These are phyloP conservation scores for Globisporangium acanthophoron DNA, from an alignment of 352 stramenopile genomes.

Conservation along the genomic window DNA sequence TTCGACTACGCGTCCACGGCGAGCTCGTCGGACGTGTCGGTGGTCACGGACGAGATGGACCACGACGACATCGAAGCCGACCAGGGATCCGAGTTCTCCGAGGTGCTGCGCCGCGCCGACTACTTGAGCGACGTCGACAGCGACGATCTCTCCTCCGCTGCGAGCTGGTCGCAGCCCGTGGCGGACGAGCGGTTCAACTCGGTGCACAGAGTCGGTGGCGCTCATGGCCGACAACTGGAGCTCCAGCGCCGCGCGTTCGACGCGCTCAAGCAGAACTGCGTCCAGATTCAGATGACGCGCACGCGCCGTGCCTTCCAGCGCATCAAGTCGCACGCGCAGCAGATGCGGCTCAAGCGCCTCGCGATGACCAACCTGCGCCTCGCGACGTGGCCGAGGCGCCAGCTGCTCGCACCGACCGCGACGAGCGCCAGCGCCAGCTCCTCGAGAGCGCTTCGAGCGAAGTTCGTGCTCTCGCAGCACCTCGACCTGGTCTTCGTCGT, in stretches of 20 bases:
- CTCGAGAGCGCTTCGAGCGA: not conserved
- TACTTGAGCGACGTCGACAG: constrained; percentile 26
- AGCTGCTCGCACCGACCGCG: not conserved
- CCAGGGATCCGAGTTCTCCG: constrained; percentile 52
- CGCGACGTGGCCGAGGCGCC: not conserved
- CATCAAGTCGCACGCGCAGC: constrained; percentile 9
- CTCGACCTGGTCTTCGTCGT: constrained; percentile 17
- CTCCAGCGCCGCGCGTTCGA: constrained; percentile 31
- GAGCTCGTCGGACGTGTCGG: constrained; percentile 16
- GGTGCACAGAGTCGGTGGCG: constrained; percentile 6
- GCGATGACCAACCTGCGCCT: constrained; percentile 4
- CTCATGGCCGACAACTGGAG: constrained; percentile 1
- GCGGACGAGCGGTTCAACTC: not conserved
- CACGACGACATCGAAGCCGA: constrained; percentile 36
- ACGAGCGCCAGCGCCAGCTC: not conserved
- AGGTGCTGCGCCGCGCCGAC: constrained; percentile 45
- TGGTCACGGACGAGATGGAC: constrained; percentile 13
- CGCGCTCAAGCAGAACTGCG: constrained; percentile 8
- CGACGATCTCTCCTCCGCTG: not conserved
- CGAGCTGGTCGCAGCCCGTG: not conserved
- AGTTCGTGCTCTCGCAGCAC: constrained; percentile 14
- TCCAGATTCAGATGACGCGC: constrained; percentile 8
- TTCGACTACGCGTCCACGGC: constrained; percentile 59
- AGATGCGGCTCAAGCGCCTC: constrained; percentile 23
- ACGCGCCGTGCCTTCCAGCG: constrained; percentile 44